phyloP scores from a whole-genome alignment of 2,329 filamentous ascomycete species.

The Taxawa tesnikishii region DNA sequence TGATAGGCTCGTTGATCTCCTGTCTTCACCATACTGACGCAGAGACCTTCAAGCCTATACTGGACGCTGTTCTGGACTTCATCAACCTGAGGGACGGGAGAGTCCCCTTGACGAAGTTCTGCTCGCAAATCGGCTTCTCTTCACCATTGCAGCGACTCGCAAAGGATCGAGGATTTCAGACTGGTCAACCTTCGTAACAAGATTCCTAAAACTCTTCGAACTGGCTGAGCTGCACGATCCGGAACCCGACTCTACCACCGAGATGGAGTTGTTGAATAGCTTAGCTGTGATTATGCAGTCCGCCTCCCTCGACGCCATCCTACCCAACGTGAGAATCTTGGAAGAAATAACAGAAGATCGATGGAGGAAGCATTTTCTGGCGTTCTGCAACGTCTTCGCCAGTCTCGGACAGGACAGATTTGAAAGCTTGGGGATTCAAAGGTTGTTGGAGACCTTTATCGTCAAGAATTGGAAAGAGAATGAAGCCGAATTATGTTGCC shows the following conservation, averaged over 20 bases:
- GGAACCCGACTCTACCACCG: constrained; percentile 22
- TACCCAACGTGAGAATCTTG: constrained; percentile 56
- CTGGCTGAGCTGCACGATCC: constrained; percentile 7
- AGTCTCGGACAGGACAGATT: constrained; percentile 65
- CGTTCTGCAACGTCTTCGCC: constrained; percentile 73
- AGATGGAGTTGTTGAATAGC: constrained; percentile 26
- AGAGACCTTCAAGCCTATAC: constrained; percentile 59
- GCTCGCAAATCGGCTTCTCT: constrained; percentile 42
- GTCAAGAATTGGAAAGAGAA: constrained; percentile 57
- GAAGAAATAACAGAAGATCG: constrained; percentile 52
- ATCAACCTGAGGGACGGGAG: constrained; percentile 22
- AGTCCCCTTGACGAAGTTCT: constrained; percentile 27
- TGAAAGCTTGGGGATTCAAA: constrained; percentile 62
- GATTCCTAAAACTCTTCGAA: constrained; percentile 19
- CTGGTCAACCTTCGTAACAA: constrained; percentile 55
- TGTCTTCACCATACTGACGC: constrained; percentile 69
- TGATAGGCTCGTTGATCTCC: constrained; percentile 66
- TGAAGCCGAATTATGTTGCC: constrained; percentile 56
- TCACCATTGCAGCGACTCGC: constrained; percentile 63
- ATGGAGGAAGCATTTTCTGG: constrained; percentile 62
- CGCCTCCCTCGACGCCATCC: constrained; percentile 66
- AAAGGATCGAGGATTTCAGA: constrained; percentile 61
- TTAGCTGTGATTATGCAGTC: constrained; percentile 58
- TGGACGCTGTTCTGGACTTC: constrained; percentile 48
- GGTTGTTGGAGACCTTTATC: constrained; percentile 76